Evolutionary conservation across 179 eudicot species (phyloP), one percentile per base, ranked within the genome.

Genomic region (Amaranthus tricolor): DNA sequence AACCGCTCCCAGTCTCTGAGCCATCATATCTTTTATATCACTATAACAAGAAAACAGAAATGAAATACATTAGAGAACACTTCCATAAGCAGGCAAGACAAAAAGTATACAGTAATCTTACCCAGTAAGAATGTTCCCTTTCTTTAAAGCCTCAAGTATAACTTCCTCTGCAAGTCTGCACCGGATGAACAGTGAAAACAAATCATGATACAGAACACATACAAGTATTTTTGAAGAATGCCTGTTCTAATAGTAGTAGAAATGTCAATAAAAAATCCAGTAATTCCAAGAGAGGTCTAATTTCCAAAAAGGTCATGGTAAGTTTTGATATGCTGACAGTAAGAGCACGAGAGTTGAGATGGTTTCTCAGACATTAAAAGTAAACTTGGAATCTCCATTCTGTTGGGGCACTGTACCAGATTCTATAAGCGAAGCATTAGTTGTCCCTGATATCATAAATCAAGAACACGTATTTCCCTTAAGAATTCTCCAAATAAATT

Each of bases 11-110:
- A 95, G 56, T 59, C 97, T 85, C 74, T 93, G 85, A 65, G 74
- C 81, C 89, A 89, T 89, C 99, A 95, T 95, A 73, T 86, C 96
- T 81, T 90, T 83, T 73, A 89, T 73, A 82, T 93, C 88, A 72
- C 99, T 95, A 71, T 21, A 82, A 31, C 44, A 67, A 75, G 70
- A 56, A 44, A 53, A 14, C 51, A 76, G 72, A 66, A 17, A 47
- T 62, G 62, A 43, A 51, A 52, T 6, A 74, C 50, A 76, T 43
- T 21, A 75, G 59, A 21, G 45, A 44, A 7, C 11, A 65, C 63
- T 54, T 62, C 58, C 50, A 70, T 40, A 66, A 78, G 5, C 73
- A 10, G 63, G 45, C 48, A 73, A 43, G 68, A 64, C 20, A 81
- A 71, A 31, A 43, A 24, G 5, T 68, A 52, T 11, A 31, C 14